Conservation (phyloP, 208 protist genomes). For the Trypanosoma scelopori region DNA sequence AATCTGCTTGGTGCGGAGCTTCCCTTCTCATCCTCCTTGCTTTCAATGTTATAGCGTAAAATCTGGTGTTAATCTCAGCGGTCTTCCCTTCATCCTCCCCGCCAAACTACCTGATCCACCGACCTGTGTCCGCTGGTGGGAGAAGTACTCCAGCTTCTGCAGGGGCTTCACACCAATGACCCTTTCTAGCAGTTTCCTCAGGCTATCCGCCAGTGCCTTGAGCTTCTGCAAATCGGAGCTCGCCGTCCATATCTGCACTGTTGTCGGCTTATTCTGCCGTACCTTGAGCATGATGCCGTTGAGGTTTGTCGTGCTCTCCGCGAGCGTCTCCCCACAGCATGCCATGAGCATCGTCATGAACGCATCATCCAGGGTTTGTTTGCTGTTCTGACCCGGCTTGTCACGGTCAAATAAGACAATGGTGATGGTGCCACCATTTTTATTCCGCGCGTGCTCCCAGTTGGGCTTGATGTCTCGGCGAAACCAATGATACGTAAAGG, state of each 20-base stretch:
- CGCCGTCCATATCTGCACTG: slow-evolving; percentile 79
- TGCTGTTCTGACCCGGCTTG: slow-evolving; percentile 66
- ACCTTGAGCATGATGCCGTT: slow-evolving; percentile 89
- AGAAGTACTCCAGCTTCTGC: slow-evolving; percentile 86
- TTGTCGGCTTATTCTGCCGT: slow-evolving; percentile 70
- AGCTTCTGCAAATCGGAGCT: slow-evolving; percentile 69
- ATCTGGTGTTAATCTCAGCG: slow-evolving; percentile 25
- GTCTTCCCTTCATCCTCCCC: slow-evolving; percentile 59
- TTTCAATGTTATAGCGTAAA: slow-evolving; percentile 16
- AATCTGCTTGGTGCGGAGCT: too few species aligned
- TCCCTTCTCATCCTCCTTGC: too few species aligned
- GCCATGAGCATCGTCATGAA: slow-evolving; percentile 80
- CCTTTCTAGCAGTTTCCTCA: slow-evolving; percentile 58
- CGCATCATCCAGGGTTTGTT: slow-evolving; percentile 79
- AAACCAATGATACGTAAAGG: slow-evolving; percentile 89
- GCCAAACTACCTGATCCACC: slow-evolving; percentile 46
- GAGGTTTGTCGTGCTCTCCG: slow-evolving; percentile 64
- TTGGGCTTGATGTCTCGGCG: slow-evolving; percentile 78
- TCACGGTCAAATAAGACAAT: slow-evolving; percentile 84
- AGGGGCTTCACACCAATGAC: slow-evolving; percentile 75
- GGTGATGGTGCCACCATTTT: slow-evolving; percentile 79
- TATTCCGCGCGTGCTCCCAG: slow-evolving; percentile 87
- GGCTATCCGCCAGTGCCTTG: slow-evolving; percentile 57
- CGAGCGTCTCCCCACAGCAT: slow-evolving; percentile 62
- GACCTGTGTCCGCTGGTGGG: slow-evolving; percentile 59